A percentile compares a stretch with the other conserved stretches of the same genome.
These are phyloP conservation scores for Neoboletus subvelutipes DNA, from an alignment of 768 basidiomycete genomes.

Conservation along the genomic window DNA sequence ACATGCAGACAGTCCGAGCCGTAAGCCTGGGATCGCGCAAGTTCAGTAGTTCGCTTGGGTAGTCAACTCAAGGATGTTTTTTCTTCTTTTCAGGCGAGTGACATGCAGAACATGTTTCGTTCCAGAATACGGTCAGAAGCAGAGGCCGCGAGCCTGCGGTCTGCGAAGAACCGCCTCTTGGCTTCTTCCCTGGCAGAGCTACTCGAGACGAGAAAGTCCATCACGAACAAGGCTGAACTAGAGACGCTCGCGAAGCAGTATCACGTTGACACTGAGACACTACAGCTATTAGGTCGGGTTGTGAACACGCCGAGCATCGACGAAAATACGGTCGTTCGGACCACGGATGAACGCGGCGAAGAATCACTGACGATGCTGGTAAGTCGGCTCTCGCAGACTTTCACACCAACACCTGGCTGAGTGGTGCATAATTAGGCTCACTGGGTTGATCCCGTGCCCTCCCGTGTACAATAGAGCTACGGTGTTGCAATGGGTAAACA, in stretches of 20 bases:
- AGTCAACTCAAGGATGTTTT: not conserved
- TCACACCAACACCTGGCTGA: not conserved
- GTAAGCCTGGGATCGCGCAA: constrained; percentile 35
- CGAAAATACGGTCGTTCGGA: constrained; percentile 42
- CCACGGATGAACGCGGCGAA: constrained; percentile 53
- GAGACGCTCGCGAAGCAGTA: constrained; percentile 53
- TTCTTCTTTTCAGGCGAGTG: constrained; percentile 17
- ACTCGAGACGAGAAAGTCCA: constrained; percentile 61
- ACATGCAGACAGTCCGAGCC: constrained; percentile 48
- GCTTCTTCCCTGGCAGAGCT: constrained; percentile 54
- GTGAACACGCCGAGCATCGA: constrained; percentile 68
- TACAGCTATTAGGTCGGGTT: constrained; percentile 52
- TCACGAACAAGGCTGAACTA: constrained; percentile 41
- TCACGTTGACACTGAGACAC: constrained; percentile 49
- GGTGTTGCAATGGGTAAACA: constrained; percentile 6
- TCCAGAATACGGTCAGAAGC: constrained; percentile 55
- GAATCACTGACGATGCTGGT: constrained; percentile 54
- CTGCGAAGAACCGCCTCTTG: constrained; percentile 53
- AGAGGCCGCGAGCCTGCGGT: constrained; percentile 43
- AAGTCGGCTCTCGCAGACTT: constrained; percentile 17
- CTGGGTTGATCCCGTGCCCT: constrained; percentile 27
- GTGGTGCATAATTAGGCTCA: constrained; percentile 17
- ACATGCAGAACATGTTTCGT: constrained; percentile 47
- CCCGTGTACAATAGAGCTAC: not conserved
- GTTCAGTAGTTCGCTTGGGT: not conserved